Base-by-base conservation (phyloP, 1,284 basidiomycete species). In the Exobasidium rhododendri region DNA sequence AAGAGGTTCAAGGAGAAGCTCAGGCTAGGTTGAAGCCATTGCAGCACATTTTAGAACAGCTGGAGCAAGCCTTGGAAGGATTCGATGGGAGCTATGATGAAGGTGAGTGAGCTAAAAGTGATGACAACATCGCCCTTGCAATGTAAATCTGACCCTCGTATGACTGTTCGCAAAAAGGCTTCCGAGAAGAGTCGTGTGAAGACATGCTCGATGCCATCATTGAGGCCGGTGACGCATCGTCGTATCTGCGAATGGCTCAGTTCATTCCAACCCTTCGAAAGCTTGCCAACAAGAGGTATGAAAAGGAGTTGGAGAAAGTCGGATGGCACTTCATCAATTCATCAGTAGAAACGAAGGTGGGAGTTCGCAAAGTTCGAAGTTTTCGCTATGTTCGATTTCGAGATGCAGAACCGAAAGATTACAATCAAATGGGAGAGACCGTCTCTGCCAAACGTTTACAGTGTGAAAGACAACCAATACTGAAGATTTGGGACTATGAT, bases 321-420 rank as follows among this genome's bases (percentile, higher is more conserved):
- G n/a, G 32, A 52, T 14, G 24, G 28, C 30, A 49, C 51, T 30
- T 22, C n/a, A 6, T 43, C 5, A 4, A 26, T 30, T 24, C 28
- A 4, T 24, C 28, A 4, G 13, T 4, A 26, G 20, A 24, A 26
- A 50, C 13, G n/a, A 50, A 26, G 26, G n/a, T 50, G 14, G 26
- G n/a, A 6, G 24, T 6, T 56, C 22, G 56, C 17, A 57, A 47
- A 47, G 32, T 49, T 20, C 86, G 89, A 47, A 86, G 84, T 62
- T 96, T 97, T 80, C 84, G 92, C 24, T 86, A 96, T 3, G 80
- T 94, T 6, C 82, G 88, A 13, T 85, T 90, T 22, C 82, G 85
- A 64, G 94, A 97, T 76, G 87, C 88, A 4, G 82, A 82, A 40
- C 35, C 35, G 17, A 40, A 10, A 17, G 35, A 40, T 29, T 40